Percentiles rank a stretch among this genome's conserved stretches.
phyloP scores from a whole-genome alignment of 2,329 filamentous ascomycete species.

The Capronia epimyces region DNA sequence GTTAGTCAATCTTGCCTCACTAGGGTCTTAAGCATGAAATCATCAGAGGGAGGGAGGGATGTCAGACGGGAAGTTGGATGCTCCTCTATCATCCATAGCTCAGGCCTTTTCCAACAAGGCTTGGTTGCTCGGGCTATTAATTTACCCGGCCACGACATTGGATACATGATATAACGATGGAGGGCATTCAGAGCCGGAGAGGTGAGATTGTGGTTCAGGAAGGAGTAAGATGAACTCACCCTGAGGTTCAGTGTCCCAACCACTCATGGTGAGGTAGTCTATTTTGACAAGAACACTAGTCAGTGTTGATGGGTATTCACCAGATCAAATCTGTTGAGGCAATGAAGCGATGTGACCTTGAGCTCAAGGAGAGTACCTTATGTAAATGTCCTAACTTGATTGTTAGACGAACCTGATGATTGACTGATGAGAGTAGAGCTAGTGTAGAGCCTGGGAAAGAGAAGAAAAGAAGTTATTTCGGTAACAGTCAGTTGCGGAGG shows the following conservation, averaged over 20 bases:
- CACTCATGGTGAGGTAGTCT: not conserved
- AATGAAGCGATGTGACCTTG: not conserved
- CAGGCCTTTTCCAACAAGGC: not conserved
- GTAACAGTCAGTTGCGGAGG: not conserved
- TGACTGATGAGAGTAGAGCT: not conserved
- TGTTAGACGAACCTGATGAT: not conserved
- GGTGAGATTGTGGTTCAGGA: not conserved
- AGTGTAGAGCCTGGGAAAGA: not conserved
- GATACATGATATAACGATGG: not conserved
- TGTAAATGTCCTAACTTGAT: not conserved
- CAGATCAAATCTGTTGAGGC: not conserved
- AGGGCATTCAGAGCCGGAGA: not conserved
- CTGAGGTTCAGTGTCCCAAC: not conserved
- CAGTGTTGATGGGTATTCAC: not conserved
- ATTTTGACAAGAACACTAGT: not conserved
- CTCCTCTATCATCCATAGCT: slow-evolving; percentile 3
- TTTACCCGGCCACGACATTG: not conserved
- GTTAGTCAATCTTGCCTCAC: slow-evolving; percentile 3
- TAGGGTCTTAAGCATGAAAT: not conserved
- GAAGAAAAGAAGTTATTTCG: not conserved
- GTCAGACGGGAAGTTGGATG: not conserved
- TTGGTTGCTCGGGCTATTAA: not conserved
- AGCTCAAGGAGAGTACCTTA: not conserved
- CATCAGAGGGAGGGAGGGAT: not conserved
- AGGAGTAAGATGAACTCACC: not conserved